These are phyloP conservation scores for Rhynchospora breviuscula DNA, from an alignment of 176 grass and related monocot genomes.

Conservation along the genomic window DNA sequence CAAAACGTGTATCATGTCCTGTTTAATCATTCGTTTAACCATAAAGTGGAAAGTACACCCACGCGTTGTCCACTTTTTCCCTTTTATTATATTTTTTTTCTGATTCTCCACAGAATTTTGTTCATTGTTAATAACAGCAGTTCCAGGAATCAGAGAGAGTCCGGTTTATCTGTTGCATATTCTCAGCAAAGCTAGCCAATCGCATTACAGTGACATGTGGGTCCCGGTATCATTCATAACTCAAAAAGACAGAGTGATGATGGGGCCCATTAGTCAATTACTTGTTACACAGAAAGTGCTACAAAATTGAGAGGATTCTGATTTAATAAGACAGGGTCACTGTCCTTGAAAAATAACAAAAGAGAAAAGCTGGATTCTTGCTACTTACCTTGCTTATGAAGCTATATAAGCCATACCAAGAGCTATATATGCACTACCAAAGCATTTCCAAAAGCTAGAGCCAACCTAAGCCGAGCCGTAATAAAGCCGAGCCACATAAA, in stretches of 20 bases:
- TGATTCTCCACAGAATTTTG: neutral
- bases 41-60: neutral
- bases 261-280: neutral
- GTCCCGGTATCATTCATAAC: neutral
- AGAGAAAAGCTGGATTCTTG: neutral
- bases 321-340: neutral
- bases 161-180: neutral
- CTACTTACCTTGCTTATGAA: neutral
- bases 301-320: neutral
- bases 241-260: neutral
- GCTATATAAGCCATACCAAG: neutral
- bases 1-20: slow-evolving; percentile 12
- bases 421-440: too few species aligned
- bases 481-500: neutral
- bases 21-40: slow-evolving; percentile 19
- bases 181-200: neutral
- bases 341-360: neutral
- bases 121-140: neutral
- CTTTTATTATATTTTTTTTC: neutral
- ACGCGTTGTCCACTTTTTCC: neutral
- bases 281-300: neutral
- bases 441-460: too few species aligned
- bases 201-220: neutral
- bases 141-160: neutral
- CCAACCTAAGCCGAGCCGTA: neutral